Base-by-base conservation (phyloP, 345 rosid species). In the Citrus glauca region DNA sequence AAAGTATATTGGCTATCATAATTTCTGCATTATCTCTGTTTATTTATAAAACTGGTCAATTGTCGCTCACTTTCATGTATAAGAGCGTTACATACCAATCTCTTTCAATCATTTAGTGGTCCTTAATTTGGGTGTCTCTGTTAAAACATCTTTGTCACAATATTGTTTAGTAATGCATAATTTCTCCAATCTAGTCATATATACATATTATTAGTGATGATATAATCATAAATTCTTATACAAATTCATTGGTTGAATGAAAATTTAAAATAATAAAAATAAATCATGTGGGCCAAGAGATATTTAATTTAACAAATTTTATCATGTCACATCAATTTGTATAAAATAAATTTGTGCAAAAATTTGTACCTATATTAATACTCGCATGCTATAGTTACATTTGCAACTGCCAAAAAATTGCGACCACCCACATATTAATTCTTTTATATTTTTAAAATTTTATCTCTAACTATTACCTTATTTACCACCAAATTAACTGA, bases 211-310 rank as follows among this genome's bases (percentile, higher is more conserved):
- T 32, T 4, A 32, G 33, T 32, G 33, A 32, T 32, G 5, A 32
- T 32, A 32, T 0, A 32, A 0, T 0, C 0, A 32, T 0, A 32
- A 32, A 32, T 0, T 32, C 0, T 32, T 32, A 0, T 32, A 32
- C 5, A 32, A 32, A 32, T 32, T 4, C 0, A 32, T 32, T 32
- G 33, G 0, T 32, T 32, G 5, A 32, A 4, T 0, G 0, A 32
- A 32, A 32, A 32, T 32, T 4, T 32, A 32, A 32, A 32, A 32
- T 32, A 32, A 32, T 32, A 32, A 4, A 32, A 32, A 32, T 32
- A 32, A 32, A 32, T 32, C 5, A 32, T 32, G 5, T 32, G 33
- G 5, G 33, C 33, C 33, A 32, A 32, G 5, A 32, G 5, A 32
- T 32, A 32, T 32, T 32, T 32, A 32, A 32, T 32, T 32, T 32